Conservation (phyloP, 805 yeast species). For the Debaryomyces hansenii region DNA sequence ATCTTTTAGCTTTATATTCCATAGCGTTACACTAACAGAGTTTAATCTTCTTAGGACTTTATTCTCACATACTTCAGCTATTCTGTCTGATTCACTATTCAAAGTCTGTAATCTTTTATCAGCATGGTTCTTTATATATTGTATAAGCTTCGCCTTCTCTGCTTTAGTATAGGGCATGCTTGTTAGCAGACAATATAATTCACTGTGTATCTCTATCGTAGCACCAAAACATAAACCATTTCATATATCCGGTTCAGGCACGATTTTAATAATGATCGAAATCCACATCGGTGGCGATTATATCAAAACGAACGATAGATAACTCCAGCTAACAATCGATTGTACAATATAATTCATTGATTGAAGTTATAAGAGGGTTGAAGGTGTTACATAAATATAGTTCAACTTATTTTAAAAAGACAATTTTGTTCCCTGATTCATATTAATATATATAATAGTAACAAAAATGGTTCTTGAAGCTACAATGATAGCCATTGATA, state of each 20-base stretch:
- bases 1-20: slow-evolving; percentile 48
- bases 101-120: slow-evolving; percentile 22
- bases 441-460: neutral
- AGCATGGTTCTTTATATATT: slow-evolving; percentile 22
- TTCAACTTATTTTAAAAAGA: neutral
- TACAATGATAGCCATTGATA: slow-evolving; percentile 91
- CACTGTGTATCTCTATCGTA: too few relatives aligned
- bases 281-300: slow-evolving; percentile 1
- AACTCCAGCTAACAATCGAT: neutral
- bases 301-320: neutral
- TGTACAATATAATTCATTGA: neutral
- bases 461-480: slow-evolving; percentile 88
- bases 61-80: slow-evolving; percentile 27
- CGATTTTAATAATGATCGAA: neutral
- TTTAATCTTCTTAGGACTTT: slow-evolving; percentile 44
- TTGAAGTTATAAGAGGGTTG: neutral
- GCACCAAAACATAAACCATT: too few relatives aligned
- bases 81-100: slow-evolving; percentile 20
- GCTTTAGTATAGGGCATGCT: slow-evolving; percentile 20
- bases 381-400: neutral
- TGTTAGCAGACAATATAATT: neutral
- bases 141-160: slow-evolving; percentile 39
- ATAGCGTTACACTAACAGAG: slow-evolving; percentile 47
- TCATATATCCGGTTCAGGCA: neutral
- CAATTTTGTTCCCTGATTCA: neutral